Percentiles rank a stretch among this genome's conserved stretches.
Evolutionary conservation across 441 rosid genomes (phyloP).

Genomic region (Flueggea neowawraea): DNA sequence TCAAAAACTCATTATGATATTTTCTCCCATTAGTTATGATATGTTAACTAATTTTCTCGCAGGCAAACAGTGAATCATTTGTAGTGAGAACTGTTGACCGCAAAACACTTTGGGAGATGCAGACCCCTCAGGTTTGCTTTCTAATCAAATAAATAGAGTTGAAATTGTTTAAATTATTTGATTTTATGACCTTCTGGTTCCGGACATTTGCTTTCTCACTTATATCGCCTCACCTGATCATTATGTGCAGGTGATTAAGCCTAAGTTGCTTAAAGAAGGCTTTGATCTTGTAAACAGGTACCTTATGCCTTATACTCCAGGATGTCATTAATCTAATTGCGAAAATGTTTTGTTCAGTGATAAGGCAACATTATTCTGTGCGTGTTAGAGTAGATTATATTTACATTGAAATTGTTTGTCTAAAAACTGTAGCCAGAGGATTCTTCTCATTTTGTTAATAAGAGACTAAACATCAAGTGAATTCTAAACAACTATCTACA

Average conservation of each 20-base stretch:
- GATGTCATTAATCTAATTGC: no score
- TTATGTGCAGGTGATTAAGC: conserved; percentile 69
- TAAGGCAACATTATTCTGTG: no score
- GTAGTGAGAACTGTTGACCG: conserved; percentile 87
- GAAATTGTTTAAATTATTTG: no score
- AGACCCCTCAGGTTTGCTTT: conserved; percentile 82
- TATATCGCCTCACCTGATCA: background rate
- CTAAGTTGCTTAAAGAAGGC: conserved; percentile 70
- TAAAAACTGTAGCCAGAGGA: no score
- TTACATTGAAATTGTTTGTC: no score
- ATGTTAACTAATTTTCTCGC: conserved; percentile 12
- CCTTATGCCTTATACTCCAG: background rate
- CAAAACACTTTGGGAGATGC: conserved; percentile 97
- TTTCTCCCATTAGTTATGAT: background rate
- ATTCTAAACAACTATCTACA: conserved; percentile 19
- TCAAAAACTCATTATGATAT: no score
- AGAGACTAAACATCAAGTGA: no score
- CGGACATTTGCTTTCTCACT: conserved; percentile 2
- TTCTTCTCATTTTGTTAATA: background rate
- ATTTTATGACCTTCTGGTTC: background rate
- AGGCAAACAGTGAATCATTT: conserved; percentile 74
- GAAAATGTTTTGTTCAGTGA: no score
- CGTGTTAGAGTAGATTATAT: no score
- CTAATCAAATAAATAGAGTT: background rate
- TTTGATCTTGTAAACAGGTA: conserved; percentile 91